Percentiles rank a stretch among this genome's conserved stretches.
Evolutionary conservation across 495 filamentous ascomycete species (phyloP).

Genomic region (Penicillium bialowiezense): DNA sequence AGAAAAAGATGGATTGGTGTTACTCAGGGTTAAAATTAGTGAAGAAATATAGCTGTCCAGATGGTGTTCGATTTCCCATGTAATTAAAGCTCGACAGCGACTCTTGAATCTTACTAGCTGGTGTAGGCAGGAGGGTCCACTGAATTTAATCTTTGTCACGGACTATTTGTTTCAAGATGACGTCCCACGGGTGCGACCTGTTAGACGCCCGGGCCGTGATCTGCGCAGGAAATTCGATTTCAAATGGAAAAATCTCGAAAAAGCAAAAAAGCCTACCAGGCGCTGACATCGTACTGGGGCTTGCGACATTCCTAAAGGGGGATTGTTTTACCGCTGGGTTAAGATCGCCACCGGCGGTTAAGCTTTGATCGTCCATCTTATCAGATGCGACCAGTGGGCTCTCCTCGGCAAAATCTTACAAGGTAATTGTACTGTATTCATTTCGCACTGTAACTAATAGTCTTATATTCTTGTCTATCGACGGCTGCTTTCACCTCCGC

Average conservation of each 20-base stretch:
- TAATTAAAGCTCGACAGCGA: not conserved
- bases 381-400: constrained; percentile 3
- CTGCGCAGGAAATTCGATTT: too few relatives aligned
- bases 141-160: not conserved
- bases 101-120: not conserved
- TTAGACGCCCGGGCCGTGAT: too few relatives aligned
- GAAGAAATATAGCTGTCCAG: too few relatives aligned
- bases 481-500: not conserved
- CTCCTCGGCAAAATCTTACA: not conserved
- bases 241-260: too few relatives aligned
- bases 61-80: too few relatives aligned
- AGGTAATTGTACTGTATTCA: too few relatives aligned
- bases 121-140: not conserved
- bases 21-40: too few relatives aligned
- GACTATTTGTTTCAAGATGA: not conserved
- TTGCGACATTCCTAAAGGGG: not conserved
- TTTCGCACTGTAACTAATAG: too few relatives aligned
- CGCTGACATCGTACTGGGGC: too few relatives aligned
- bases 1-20: not conserved
- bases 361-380: constrained; percentile 15
- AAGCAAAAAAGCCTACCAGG: too few relatives aligned
- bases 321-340: not conserved
- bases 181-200: too few relatives aligned
- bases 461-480: too few relatives aligned
- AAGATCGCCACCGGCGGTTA: constrained; percentile 9